A percentile compares a stretch with the other conserved stretches of the same genome.
Conservation (phyloP, 768 basidiomycete genomes). For the Suillus spraguei region DNA sequence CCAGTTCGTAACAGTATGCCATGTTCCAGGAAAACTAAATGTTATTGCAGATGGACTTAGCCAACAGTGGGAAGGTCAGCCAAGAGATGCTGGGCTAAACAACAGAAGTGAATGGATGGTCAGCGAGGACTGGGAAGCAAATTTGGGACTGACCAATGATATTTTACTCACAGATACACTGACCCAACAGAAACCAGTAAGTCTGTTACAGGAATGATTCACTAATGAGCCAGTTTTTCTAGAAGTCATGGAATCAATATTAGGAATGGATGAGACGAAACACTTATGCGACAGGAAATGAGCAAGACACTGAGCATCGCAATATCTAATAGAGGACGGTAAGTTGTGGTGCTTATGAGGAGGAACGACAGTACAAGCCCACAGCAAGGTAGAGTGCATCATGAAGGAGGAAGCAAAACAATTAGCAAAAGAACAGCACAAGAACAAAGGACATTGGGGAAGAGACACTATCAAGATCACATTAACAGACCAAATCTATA, state of each 20-base stretch:
- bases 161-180: too few species aligned
- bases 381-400: conserved; percentile 9
- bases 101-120: too few species aligned
- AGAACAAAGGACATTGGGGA: conserved; percentile 34
- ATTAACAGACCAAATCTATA: conserved; percentile 28
- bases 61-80: too few species aligned
- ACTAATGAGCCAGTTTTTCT: conserved; percentile 22
- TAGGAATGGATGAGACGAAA: conserved; percentile 17
- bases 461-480: conserved; percentile 34
- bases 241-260: conserved; percentile 19
- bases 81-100: too few species aligned
- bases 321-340: too few species aligned
- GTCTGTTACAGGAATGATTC: conserved; percentile 3
- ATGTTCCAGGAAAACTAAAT: too few species aligned
- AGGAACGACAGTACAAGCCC: conserved; percentile 8
- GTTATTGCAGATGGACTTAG: too few species aligned
- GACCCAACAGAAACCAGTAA: too few species aligned
- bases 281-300: conserved; percentile 12
- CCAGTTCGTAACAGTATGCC: too few species aligned
- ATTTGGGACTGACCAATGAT: too few species aligned
- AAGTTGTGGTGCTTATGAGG: too few species aligned
- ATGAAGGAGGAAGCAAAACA: conserved; percentile 14
- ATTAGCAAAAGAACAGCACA: conserved; percentile 6
- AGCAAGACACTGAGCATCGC: conserved; percentile 5
- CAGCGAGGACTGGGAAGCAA: too few species aligned